Evolutionary conservation across 2,329 filamentous ascomycete species (phyloP).

Genomic region (Falciphora oryzae): DNA sequence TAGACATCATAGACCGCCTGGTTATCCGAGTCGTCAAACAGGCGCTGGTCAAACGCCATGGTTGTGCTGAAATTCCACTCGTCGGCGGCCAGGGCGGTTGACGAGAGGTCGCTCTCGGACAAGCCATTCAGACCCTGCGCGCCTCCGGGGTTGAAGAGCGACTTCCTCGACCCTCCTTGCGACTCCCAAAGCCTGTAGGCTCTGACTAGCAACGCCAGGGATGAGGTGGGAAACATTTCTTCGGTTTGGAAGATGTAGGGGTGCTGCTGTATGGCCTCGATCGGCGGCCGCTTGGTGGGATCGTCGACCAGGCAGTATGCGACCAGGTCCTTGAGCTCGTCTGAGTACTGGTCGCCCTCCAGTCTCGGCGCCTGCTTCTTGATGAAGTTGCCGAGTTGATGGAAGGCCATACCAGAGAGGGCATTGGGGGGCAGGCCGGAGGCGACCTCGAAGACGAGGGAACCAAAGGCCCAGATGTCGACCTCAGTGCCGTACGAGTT

Average conservation of each 20-base stretch:
- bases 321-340: constrained; percentile 62
- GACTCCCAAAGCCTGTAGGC: constrained; percentile 73
- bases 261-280: constrained; percentile 64
- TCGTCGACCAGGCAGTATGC: constrained; percentile 68
- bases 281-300: constrained; percentile 61
- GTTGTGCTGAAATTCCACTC: constrained; percentile 66
- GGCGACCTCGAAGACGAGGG: constrained; percentile 75
- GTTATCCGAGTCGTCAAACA: constrained; percentile 46
- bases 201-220: constrained; percentile 60
- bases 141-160: constrained; percentile 54
- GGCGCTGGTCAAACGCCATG: constrained; percentile 54
- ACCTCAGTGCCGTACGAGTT: constrained; percentile 65
- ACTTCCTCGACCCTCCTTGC: constrained; percentile 63
- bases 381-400: constrained; percentile 50
- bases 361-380: constrained; percentile 61
- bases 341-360: constrained; percentile 65
- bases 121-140: constrained; percentile 40
- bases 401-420: constrained; percentile 44
- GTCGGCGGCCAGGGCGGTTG: constrained; percentile 44
- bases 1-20: constrained; percentile 54
- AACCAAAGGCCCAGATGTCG: constrained; percentile 82
- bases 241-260: constrained; percentile 61
- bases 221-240: constrained; percentile 56
- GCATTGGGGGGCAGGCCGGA: constrained; percentile 70
- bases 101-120: constrained; percentile 34